Evolutionary conservation across 257 asterid genomes (phyloP).

Genomic region (Leptodermis oblonga): DNA sequence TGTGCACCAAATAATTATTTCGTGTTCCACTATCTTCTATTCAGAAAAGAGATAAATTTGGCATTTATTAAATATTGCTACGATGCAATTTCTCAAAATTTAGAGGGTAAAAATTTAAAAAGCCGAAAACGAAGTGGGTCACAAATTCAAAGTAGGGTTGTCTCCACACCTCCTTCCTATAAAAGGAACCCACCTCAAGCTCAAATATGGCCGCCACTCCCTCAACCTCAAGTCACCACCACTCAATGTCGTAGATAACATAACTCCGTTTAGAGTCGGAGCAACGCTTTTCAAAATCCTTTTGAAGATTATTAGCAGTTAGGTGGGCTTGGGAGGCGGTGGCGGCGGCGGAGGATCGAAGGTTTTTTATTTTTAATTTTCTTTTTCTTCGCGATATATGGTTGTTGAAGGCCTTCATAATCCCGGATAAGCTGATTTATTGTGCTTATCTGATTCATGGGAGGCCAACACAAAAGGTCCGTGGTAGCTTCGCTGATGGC

Average conservation of each 20-base stretch:
- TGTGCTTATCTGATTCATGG: constrained; percentile 86
- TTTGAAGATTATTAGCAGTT: not conserved
- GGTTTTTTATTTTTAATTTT: not conserved
- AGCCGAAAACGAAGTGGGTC: too few species aligned
- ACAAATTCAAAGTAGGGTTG: not conserved
- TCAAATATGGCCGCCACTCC: not conserved
- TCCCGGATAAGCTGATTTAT: constrained; percentile 61
- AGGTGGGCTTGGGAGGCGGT: not conserved
- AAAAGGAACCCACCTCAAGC: not conserved
- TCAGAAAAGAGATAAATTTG: too few species aligned
- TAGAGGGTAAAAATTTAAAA: too few species aligned
- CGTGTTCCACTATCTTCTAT: too few species aligned
- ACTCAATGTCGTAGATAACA: too few species aligned
- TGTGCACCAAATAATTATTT: too few species aligned
- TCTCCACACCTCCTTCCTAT: not conserved
- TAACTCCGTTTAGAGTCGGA: not conserved
- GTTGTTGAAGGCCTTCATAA: constrained; percentile 52
- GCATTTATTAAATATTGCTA: too few species aligned
- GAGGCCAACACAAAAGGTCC: constrained; percentile 56
- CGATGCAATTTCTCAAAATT: too few species aligned
- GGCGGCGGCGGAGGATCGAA: not conserved
- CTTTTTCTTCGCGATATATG: not conserved
- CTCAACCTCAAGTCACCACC: too few species aligned
- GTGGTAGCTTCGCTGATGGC: constrained; percentile 87
- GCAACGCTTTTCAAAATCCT: too few species aligned